Evolutionary conservation across 2,329 filamentous ascomycete species (phyloP).

Genomic region (Nannizziopsis barbatae): DNA sequence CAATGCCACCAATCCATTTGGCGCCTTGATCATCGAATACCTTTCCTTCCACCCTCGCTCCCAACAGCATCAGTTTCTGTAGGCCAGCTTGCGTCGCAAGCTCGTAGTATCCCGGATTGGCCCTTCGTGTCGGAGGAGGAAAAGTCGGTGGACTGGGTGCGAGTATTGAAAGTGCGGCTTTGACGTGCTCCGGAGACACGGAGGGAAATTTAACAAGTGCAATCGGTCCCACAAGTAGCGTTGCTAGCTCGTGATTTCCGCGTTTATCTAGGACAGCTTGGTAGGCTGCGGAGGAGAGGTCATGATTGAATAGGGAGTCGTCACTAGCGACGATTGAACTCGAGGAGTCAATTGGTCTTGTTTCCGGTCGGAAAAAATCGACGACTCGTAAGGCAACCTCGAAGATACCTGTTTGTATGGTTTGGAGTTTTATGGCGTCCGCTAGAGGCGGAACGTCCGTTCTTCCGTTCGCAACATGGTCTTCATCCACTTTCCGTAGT

Average conservation of each 20-base stretch:
- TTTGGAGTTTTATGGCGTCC: constrained; percentile 61
- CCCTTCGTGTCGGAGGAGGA: constrained; percentile 63
- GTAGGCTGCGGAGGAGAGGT: constrained; percentile 47
- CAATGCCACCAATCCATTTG: constrained; percentile 63
- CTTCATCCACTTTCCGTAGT: constrained; percentile 53
- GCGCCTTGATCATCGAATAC: constrained; percentile 66
- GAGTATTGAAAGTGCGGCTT: constrained; percentile 67
- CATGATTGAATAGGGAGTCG: constrained; percentile 43
- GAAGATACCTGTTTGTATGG: constrained; percentile 82
- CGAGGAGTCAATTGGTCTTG: constrained; percentile 21
- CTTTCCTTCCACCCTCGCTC: constrained; percentile 74
- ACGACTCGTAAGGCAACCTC: constrained; percentile 71
- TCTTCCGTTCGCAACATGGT: constrained; percentile 48
- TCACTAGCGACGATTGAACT: constrained; percentile 28
- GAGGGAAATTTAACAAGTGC: constrained; percentile 68
- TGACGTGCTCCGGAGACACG: constrained; percentile 74
- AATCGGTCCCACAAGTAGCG: constrained; percentile 70
- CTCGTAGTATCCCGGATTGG: constrained; percentile 72
- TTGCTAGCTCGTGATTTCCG: constrained; percentile 52
- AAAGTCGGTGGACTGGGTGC: constrained; percentile 61
- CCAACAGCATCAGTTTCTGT: constrained; percentile 76
- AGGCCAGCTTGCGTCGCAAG: constrained; percentile 65
- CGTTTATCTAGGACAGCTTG: constrained; percentile 40
- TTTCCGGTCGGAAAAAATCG: constrained; percentile 62
- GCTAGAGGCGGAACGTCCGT: constrained; percentile 38